Evolutionary conservation across 108 stramenopile genomes (phyloP).

Genomic region (Heterococcus sp.): DNA sequence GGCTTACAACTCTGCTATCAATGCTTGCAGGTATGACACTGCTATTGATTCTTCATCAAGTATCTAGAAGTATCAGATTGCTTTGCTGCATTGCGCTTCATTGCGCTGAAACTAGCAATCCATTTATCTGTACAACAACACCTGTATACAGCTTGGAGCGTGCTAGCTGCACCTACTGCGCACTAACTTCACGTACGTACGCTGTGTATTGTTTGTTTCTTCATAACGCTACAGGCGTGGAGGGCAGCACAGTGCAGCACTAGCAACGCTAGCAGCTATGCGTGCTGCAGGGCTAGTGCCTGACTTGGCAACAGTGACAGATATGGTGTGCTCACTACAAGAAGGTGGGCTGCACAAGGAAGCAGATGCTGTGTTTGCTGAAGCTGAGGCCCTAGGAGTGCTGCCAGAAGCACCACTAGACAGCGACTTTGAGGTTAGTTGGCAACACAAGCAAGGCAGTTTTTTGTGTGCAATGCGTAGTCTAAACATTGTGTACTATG

Average conservation of each 20-base stretch:
- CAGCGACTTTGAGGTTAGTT: not conserved
- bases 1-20: constrained; percentile 31
- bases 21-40: constrained; percentile 10
- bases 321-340: constrained; percentile 18
- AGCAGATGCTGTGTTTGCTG: constrained; percentile 1
- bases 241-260: constrained; percentile 20
- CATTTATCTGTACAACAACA: too few relatives aligned
- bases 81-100: too few relatives aligned
- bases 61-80: too few relatives aligned
- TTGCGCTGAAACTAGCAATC: too few relatives aligned
- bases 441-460: too few relatives aligned
- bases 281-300: constrained; percentile 6
- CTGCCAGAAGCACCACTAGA: not conserved
- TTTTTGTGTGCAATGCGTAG: too few relatives aligned
- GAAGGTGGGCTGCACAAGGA: constrained; percentile 21
- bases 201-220: too few relatives aligned
- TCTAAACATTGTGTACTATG: too few relatives aligned
- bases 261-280: constrained; percentile 32
- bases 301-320: constrained; percentile 9
- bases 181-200: too few relatives aligned
- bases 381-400: not conserved
- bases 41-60: too few relatives aligned
- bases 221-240: constrained; percentile 10
- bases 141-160: too few relatives aligned
- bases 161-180: too few relatives aligned